These are phyloP conservation scores for Balansia obtecta DNA, from an alignment of 2,329 filamentous ascomycete species.

Conservation along the genomic window DNA sequence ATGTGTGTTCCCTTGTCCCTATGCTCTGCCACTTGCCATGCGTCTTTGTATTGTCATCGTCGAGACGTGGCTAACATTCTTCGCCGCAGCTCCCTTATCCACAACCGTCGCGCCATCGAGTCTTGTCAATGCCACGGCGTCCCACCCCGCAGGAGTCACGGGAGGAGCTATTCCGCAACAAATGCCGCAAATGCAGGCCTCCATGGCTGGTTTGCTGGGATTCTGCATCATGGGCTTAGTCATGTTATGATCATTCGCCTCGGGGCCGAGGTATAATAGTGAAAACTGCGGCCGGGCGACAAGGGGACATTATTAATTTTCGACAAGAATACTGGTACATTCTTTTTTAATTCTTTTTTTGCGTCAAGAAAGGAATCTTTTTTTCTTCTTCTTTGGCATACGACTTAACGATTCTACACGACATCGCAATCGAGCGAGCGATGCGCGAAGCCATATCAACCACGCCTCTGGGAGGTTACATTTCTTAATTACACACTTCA, in stretches of 20 bases:
- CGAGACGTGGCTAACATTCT: constrained; percentile 2
- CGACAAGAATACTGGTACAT: background rate
- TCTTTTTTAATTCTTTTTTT: background rate
- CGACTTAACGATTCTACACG: constrained; percentile 6
- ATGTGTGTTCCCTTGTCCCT: background rate
- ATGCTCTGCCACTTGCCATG: no score
- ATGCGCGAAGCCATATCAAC: background rate
- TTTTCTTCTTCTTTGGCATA: constrained; percentile 2
- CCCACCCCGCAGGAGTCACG: constrained; percentile 16
- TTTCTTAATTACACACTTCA: background rate
- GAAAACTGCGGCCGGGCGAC: background rate
- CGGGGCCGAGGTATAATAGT: background rate
- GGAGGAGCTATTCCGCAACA: constrained; percentile 21
- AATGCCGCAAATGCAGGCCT: constrained; percentile 22
- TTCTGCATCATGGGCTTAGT: constrained; percentile 25
- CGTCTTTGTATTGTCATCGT: no score
- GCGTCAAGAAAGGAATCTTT: background rate
- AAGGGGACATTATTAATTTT: background rate
- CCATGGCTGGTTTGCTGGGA: constrained; percentile 22
- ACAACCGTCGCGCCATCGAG: constrained; percentile 6
- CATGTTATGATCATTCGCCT: constrained; percentile 15
- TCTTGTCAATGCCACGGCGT: constrained; percentile 15
- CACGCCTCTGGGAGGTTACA: background rate
- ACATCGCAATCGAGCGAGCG: constrained; percentile 3
- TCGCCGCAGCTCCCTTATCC: constrained; percentile 4